Evolutionary conservation across 2,329 filamentous ascomycete genomes (phyloP), one percentile per base, ranked within the genome.

Genomic region (Trichoderma polysporum): DNA sequence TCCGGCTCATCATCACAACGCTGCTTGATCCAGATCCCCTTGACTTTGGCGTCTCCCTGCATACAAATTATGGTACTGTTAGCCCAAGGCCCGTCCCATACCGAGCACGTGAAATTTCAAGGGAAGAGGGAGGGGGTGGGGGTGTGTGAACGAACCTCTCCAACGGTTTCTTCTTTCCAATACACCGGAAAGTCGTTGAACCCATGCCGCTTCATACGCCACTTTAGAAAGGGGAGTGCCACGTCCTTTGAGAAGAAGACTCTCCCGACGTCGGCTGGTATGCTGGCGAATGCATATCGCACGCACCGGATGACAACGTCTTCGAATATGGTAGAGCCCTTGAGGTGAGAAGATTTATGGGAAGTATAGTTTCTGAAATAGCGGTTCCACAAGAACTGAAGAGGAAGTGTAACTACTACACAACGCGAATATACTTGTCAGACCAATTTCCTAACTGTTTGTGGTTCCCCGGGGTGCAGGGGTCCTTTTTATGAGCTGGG

Each of bases 171-270:
- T 70, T 85, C 90, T 41, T 81, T 81, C 88, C 90, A 93, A 69
- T 84, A 82, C 7, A 91, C 82, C 0, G 89, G 89, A 29, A 82
- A 86, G 56, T 79, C 83, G 29, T 88, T 67, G 74, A 88, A 86
- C 27, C 91, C 91, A 78, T 93, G 89, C 25, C 91, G 84, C 56
- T 93, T 76, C 86, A 94, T 88, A 39, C 92, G 87, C 78, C 91
- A 95, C 58, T 85, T 82, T 67, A 94, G 76, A 75, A 94, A 94
- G 0, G 91, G 91, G 58, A 92, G 75, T 1, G 90, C 86, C 10
- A 95, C 91, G 35, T 80, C 76, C 78, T 90, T 92, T 7, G 88
- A 90, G 76, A 95, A 92, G 82, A 95, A 94, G 17, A 94, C 88
- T 45, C 89, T 84, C 5, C 89, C 89, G 29, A 94, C 85, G 37